A percentile compares a stretch with the other conserved stretches of the same genome.
Conservation (phyloP, 441 rosid genomes). For the Macaranga tanarius region DNA sequence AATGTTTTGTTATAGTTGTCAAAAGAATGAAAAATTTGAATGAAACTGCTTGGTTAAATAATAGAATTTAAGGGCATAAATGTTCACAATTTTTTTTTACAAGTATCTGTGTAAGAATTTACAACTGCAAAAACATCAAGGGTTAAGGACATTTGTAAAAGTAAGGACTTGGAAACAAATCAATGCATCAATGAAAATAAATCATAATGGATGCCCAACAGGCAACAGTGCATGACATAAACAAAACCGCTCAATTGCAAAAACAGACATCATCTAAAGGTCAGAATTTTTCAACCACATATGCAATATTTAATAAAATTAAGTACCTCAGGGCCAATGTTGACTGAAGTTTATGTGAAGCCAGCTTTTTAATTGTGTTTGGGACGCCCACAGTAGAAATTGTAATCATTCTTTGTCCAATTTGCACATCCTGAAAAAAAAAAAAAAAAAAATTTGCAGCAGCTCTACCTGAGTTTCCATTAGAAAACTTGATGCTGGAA, state of each 20-base stretch:
- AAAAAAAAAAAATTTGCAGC: background rate
- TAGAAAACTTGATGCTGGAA: constrained; percentile 17
- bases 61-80: background rate
- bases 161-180: no score
- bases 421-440: constrained; percentile 71
- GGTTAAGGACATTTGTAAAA: background rate
- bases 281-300: background rate
- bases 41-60: background rate
- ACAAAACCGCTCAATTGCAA: background rate
- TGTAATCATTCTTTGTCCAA: constrained; percentile 97
- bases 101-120: background rate
- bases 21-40: background rate
- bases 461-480: constrained; percentile 10
- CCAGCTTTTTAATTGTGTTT: constrained; percentile 86
- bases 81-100: background rate
- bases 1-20: background rate
- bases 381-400: constrained; percentile 97
- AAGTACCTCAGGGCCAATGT: constrained; percentile 92
- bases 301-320: background rate
- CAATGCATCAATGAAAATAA: background rate
- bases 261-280: background rate
- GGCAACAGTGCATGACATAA: background rate
- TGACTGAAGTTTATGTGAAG: constrained; percentile 91
- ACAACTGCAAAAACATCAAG: background rate
- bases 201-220: background rate